Conservation (phyloP, 2,329 filamentous ascomycete species). For the Gliomastix tumulicola region DNA sequence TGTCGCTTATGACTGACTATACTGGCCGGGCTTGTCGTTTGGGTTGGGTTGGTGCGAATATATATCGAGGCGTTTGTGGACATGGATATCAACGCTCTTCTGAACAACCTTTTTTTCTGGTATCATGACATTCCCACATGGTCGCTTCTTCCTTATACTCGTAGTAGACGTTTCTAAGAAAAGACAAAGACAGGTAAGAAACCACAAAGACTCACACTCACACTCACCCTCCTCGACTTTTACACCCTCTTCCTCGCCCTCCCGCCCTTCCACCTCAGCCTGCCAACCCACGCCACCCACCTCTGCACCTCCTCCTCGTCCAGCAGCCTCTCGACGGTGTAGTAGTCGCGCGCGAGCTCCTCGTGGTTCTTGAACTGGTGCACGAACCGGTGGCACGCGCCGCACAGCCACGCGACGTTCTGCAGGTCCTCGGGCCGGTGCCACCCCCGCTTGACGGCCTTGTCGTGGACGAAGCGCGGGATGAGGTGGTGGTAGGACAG, state of each 20-base stretch:
- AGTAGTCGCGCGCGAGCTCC: slow-evolving; percentile 66
- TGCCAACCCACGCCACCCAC: slow-evolving; percentile 68
- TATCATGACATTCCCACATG: no score
- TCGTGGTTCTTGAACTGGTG: slow-evolving; percentile 71
- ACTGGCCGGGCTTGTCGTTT: no score
- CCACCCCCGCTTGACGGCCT: slow-evolving; percentile 72
- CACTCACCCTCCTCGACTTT: no score
- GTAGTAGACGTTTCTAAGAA: no score
- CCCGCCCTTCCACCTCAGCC: slow-evolving; percentile 64
- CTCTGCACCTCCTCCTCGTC: slow-evolving; percentile 63
- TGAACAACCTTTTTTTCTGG: no score
- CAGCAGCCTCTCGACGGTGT: slow-evolving; percentile 64
- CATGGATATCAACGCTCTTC: no score
- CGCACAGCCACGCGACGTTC: slow-evolving; percentile 80
- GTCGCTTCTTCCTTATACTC: no score
- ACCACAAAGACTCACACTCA: no score
- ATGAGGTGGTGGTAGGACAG: slow-evolving; percentile 83
- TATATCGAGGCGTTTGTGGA: no score
- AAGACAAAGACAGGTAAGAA: no score
- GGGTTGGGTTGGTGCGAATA: no score
- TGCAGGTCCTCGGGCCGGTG: slow-evolving; percentile 67
- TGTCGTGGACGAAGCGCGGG: slow-evolving; percentile 69
- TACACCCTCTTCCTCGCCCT: slow-evolving; percentile 2
- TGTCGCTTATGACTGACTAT: no score
- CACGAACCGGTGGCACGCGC: slow-evolving; percentile 78